Conservation (phyloP, 208 protist genomes). For the Leishmania lainsoni region DNA sequence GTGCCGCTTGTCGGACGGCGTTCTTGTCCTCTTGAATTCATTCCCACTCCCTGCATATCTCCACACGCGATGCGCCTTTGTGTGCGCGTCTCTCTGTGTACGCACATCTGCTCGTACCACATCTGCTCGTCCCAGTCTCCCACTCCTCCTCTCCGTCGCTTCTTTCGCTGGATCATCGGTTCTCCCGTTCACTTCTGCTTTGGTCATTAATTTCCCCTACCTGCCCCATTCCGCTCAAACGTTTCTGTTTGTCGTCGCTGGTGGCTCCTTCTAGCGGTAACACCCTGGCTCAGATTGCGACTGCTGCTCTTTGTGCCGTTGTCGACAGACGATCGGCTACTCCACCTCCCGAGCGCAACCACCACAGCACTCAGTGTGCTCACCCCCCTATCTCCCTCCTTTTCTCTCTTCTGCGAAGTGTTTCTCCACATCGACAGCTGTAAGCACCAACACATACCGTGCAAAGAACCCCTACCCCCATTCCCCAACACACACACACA, state of each 20-base stretch:
- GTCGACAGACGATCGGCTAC: not conserved
- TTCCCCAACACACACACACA: too few relatives aligned
- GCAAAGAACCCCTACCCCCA: not conserved
- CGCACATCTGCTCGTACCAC: not conserved
- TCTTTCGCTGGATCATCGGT: not conserved
- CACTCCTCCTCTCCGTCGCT: not conserved
- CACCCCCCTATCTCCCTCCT: not conserved
- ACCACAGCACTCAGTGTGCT: not conserved
- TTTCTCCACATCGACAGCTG: not conserved
- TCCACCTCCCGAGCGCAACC: not conserved
- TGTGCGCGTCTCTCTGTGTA: not conserved
- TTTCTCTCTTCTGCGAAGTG: not conserved
- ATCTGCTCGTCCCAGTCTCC: not conserved
- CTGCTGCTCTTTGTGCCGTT: not conserved
- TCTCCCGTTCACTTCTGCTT: not conserved
- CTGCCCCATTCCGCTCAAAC: not conserved
- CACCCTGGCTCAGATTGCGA: not conserved
- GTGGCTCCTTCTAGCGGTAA: not conserved
- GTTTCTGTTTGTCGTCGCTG: not conserved
- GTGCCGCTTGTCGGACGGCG: not conserved
- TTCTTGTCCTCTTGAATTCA: not conserved
- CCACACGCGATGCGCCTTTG: not conserved
- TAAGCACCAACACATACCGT: not conserved
- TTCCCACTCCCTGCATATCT: not conserved
- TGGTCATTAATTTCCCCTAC: not conserved